Conservation (phyloP, 768 basidiomycete genomes). For the Termitomyces sp. region DNA sequence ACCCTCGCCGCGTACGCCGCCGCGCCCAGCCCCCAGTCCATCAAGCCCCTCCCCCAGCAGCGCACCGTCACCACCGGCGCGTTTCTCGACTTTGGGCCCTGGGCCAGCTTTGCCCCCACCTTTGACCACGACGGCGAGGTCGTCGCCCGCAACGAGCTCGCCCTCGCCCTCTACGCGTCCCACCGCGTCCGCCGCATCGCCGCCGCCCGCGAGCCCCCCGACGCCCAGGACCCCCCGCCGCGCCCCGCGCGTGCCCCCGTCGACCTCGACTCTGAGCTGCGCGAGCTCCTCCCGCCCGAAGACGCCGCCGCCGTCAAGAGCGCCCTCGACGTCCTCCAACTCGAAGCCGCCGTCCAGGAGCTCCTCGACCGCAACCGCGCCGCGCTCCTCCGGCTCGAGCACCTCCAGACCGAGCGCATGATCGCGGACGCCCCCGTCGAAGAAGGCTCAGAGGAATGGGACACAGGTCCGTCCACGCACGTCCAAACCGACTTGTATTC, state of each 20-base stretch:
- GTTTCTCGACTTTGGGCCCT: constrained; percentile 78
- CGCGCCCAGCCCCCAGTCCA: constrained; percentile 33
- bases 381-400: constrained; percentile 59
- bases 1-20: constrained; percentile 57
- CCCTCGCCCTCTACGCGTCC: constrained; percentile 50
- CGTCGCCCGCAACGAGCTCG: constrained; percentile 56
- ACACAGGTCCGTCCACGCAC: constrained; percentile 57
- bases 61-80: constrained; percentile 57
- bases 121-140: constrained; percentile 78
- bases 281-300: constrained; percentile 51
- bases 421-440: constrained; percentile 45
- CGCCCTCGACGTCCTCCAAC: constrained; percentile 52
- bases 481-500: constrained; percentile 3
- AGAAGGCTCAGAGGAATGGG: constrained; percentile 79
- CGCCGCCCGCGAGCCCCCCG: constrained; percentile 14
- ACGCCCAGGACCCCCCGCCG: constrained; percentile 18
- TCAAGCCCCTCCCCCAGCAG: constrained; percentile 38
- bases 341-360: constrained; percentile 67
- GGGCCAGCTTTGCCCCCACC: constrained; percentile 69
- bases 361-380: constrained; percentile 59
- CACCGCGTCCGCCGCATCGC: constrained; percentile 24
- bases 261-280: constrained; percentile 38
- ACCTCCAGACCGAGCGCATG: constrained; percentile 57
- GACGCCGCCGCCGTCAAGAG: constrained; percentile 54
- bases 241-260: background rate